A percentile compares a stretch with the other conserved stretches of the same genome.
These are phyloP conservation scores for Candida mesenterica DNA, from an alignment of 1,139 yeast genomes.

Conservation along the genomic window DNA sequence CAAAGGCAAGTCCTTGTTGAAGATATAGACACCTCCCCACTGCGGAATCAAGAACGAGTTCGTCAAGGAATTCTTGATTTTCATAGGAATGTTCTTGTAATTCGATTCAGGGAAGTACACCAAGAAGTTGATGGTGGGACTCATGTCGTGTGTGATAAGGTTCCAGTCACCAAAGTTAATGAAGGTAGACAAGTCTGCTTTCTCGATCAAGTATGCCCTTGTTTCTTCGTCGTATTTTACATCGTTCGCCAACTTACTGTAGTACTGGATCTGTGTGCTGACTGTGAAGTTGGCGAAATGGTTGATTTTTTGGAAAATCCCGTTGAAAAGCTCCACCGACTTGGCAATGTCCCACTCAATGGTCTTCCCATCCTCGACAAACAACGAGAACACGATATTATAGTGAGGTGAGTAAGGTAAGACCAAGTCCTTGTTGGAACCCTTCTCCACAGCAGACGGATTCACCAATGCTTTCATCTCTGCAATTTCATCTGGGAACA, in stretches of 20 bases:
- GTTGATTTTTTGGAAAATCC: conserved; percentile 32
- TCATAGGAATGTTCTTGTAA: conserved; percentile 41
- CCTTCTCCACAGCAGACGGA: conserved; percentile 11
- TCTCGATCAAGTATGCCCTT: conserved; percentile 36
- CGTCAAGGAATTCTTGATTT: conserved; percentile 47
- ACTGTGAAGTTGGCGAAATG: conserved; percentile 69
- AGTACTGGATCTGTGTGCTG: conserved; percentile 78
- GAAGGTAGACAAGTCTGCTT: conserved; percentile 60
- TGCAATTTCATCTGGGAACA: conserved; percentile 37
- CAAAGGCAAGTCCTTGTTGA: conserved; percentile 41
- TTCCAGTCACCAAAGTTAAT: conserved; percentile 81
- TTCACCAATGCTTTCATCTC: conserved; percentile 19
- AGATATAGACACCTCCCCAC: conserved; percentile 75
- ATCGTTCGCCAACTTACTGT: conserved; percentile 41
- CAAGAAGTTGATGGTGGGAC: conserved; percentile 70
- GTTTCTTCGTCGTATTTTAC: conserved; percentile 24
- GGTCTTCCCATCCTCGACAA: conserved; percentile 40
- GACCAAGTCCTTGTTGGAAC: conserved; percentile 32
- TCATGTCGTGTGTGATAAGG: conserved; percentile 50
- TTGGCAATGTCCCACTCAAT: conserved; percentile 41
- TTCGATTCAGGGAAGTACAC: conserved; percentile 57
- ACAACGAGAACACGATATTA: conserved; percentile 63
- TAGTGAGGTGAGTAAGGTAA: conserved; percentile 60
- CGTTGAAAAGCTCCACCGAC: conserved; percentile 25
- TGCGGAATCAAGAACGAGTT: conserved; percentile 82